These are phyloP conservation scores for Dictyostelium brefeldianum DNA, from an alignment of 78 protist species.

Conservation along the genomic window DNA sequence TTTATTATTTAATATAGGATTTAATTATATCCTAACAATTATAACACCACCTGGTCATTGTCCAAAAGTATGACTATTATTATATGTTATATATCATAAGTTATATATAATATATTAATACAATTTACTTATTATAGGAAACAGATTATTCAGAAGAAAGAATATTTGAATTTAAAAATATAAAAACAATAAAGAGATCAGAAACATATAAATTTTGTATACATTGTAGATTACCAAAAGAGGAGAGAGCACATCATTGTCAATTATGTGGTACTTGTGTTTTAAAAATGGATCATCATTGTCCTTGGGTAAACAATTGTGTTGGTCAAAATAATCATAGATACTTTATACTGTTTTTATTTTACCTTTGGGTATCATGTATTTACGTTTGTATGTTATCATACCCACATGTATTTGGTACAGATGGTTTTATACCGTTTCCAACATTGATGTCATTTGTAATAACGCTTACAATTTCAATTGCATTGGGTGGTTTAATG, in stretches of 20 bases:
- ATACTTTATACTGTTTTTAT: conserved; percentile 83
- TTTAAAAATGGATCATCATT: conserved; percentile 89
- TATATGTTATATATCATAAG: too few relatives aligned
- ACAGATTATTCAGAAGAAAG: conserved; percentile 32
- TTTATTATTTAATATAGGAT: conserved; percentile 42
- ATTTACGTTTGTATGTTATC: conserved; percentile 55
- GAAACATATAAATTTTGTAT: conserved; percentile 49
- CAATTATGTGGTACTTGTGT: conserved; percentile 82
- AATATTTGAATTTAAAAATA: conserved; percentile 2
- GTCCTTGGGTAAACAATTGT: conserved; percentile 84
- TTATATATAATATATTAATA: not conserved
- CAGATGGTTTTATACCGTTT: conserved; percentile 29
- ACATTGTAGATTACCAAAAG: conserved; percentile 73
- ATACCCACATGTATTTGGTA: conserved; percentile 35
- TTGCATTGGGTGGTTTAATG: conserved; percentile 66
- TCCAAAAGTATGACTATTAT: conserved; percentile 4
- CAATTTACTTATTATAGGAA: not conserved
- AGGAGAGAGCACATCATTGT: conserved; percentile 92
- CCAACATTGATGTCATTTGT: conserved; percentile 57
- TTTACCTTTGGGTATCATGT: conserved; percentile 79
- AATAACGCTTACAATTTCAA: conserved; percentile 30
- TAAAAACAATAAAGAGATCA: conserved; percentile 49
- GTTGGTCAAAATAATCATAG: conserved; percentile 87
- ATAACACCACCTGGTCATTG: conserved; percentile 66
- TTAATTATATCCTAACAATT: conserved; percentile 59